Conservation (phyloP, 2,329 filamentous ascomycete species). For the Ambrosiella beaveri region DNA sequence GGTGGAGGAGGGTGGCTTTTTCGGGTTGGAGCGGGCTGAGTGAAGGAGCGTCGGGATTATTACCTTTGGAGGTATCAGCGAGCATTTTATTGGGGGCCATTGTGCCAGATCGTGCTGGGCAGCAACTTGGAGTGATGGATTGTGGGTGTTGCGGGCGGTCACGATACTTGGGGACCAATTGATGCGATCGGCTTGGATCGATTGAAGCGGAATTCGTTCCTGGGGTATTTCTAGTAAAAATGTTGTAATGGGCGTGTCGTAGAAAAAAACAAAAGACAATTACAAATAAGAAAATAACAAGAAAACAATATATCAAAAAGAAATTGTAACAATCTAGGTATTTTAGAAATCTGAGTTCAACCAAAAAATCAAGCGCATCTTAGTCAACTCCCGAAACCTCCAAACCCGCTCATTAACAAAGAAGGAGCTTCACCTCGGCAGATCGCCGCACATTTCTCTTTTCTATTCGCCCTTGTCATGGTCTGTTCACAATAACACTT, state of each 20-base stretch:
- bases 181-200: background rate
- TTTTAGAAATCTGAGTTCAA: background rate
- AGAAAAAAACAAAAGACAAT: background rate
- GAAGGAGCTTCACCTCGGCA: background rate
- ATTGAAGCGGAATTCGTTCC: background rate
- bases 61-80: background rate
- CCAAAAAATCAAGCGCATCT: too few species aligned
- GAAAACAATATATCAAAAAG: background rate
- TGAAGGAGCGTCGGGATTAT: background rate
- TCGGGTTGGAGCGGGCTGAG: slow-evolving; percentile 15
- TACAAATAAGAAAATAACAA: background rate
- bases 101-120: background rate
- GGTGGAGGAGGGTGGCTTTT: slow-evolving; percentile 36
- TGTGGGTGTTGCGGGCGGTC: background rate
- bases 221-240: background rate
- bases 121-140: background rate
- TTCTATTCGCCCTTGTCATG: too few species aligned
- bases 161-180: background rate
- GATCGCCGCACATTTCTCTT: background rate
- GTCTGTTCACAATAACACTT: too few species aligned
- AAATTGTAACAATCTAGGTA: background rate
- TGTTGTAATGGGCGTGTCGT: too few species aligned
- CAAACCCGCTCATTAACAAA: background rate
- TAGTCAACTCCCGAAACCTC: too few species aligned
- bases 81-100: slow-evolving; percentile 6